phyloP scores from a whole-genome alignment of 2,329 filamentous ascomycete genomes.

The Fusarium sp. region DNA sequence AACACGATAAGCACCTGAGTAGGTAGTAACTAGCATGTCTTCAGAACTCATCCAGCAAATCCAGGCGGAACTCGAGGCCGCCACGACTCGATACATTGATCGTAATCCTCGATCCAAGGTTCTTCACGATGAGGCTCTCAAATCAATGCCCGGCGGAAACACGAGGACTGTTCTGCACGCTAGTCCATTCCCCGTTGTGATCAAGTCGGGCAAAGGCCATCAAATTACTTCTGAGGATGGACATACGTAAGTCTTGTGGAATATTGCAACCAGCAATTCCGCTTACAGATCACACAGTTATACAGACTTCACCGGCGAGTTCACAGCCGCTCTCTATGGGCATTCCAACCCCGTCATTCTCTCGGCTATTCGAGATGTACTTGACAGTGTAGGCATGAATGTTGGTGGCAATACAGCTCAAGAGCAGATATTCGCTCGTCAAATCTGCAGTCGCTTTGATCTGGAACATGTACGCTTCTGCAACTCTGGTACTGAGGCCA shows the following conservation, averaged over 20 bases:
- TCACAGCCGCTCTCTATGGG: slow-evolving; percentile 72
- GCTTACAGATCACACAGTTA: slow-evolving; percentile 50
- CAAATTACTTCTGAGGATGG: slow-evolving; percentile 54
- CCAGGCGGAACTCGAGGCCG: slow-evolving; percentile 45
- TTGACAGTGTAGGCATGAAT: slow-evolving; percentile 60
- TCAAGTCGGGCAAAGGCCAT: slow-evolving; percentile 49
- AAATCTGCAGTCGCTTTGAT: slow-evolving; percentile 63
- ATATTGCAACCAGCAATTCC: too few relatives aligned
- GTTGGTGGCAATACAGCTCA: slow-evolving; percentile 62
- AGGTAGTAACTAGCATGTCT: slow-evolving; percentile 18
- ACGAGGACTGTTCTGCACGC: slow-evolving; percentile 56
- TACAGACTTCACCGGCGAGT: slow-evolving; percentile 69
- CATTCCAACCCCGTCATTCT: slow-evolving; percentile 68
- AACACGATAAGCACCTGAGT: neutral
- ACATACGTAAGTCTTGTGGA: slow-evolving; percentile 42
- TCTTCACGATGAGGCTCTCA: slow-evolving; percentile 50
- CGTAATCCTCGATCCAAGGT: slow-evolving; percentile 51
- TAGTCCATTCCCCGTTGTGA: slow-evolving; percentile 55
- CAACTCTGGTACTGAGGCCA: slow-evolving; percentile 74
- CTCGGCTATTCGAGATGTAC: slow-evolving; percentile 55
- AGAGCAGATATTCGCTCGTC: slow-evolving; percentile 60
- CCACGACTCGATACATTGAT: slow-evolving; percentile 46
- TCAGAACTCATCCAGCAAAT: slow-evolving; percentile 31
- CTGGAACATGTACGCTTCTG: slow-evolving; percentile 68
- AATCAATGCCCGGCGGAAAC: slow-evolving; percentile 56